Evolutionary conservation across 768 basidiomycete genomes (phyloP).

Genomic region (Exidia glandulosa): DNA sequence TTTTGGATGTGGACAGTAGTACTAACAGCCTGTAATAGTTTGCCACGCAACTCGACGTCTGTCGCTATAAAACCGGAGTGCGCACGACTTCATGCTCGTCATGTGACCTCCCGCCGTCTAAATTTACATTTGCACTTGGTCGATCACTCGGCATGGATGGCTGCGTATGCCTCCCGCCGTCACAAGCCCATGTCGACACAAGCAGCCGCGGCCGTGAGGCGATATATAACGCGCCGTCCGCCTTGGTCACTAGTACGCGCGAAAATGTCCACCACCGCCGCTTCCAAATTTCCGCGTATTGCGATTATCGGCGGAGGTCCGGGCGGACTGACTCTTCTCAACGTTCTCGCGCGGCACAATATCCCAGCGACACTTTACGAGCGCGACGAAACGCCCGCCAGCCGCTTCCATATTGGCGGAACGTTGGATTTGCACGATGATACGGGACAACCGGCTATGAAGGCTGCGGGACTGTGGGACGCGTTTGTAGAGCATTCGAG

Average conservation of each 20-base stretch:
- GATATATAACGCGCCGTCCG: too few relatives aligned
- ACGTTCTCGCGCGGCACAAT: slow-evolving; percentile 13
- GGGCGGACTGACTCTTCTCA: slow-evolving; percentile 16
- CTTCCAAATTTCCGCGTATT: neutral
- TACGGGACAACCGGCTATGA: slow-evolving; percentile 13
- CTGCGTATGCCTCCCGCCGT: too few relatives aligned
- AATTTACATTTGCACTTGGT: too few relatives aligned
- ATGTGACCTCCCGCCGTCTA: too few relatives aligned
- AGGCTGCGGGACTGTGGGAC: slow-evolving; percentile 11
- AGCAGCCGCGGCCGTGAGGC: too few relatives aligned
- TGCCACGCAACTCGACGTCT: too few relatives aligned
- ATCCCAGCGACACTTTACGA: slow-evolving; percentile 14
- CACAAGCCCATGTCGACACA: too few relatives aligned
- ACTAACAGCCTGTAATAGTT: too few relatives aligned
- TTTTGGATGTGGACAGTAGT: too few relatives aligned
- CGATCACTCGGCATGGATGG: too few relatives aligned
- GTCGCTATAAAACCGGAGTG: too few relatives aligned
- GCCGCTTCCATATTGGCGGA: slow-evolving; percentile 11
- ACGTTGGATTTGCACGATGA: slow-evolving; percentile 17
- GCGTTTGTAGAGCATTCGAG: slow-evolving; percentile 10
- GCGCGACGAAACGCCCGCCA: slow-evolving; percentile 6
- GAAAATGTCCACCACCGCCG: neutral
- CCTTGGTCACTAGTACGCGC: neutral
- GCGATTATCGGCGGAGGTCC: slow-evolving; percentile 17
- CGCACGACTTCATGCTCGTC: too few relatives aligned